Evolutionary conservation across 1,139 yeast species (phyloP), one percentile per base, ranked within the genome.

Genomic region (Suhomyces terraborum): DNA sequence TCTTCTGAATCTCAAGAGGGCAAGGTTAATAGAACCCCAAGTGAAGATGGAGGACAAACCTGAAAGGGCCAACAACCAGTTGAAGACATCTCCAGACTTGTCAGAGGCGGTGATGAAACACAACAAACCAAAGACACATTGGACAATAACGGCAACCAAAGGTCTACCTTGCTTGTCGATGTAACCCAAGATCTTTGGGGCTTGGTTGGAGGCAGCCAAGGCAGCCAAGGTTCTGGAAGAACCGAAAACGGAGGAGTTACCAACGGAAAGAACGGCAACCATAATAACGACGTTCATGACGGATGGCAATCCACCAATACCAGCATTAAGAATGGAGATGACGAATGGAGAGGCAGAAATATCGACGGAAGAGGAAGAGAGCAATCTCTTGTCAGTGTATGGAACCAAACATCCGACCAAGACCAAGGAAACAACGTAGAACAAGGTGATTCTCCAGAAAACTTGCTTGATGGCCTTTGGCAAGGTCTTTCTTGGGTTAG

Each of bases 241-340:
- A 9, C 62, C 64, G 37, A 55, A 59, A 5, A 59, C 64, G 7
- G 59, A 54, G 0, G 62, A 55, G 3, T 61, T 55, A 38, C 76
- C 77, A 43, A 73, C 77, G n/a, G 77, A 72, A 36, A 71, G 63
- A 31, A 84, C 85, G 9, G 91, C 82, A 40, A 84, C 63, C 62
- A 85, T 65, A 50, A 85, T 82, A 24, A 85, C 88, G 4, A 77
- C 87, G 55, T 85, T 85, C 73, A 85, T 77, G 41, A 85, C 79
- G 33, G 84, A 79, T 16, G 91, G 86, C 26, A 85, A 65, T 28
- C 80, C 87, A 40, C 59, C 60, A 50, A 82, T 73, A 36, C 84
- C 79, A 35, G 81, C 83, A 48, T 71, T 63, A 36, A 66, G 66
- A 46, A 84, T 75, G 24, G 93, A 91, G 51, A 75, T 67, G 33